Evolutionary conservation across 495 filamentous ascomycete genomes (phyloP).

Genomic region (Ramalina peruviana): DNA sequence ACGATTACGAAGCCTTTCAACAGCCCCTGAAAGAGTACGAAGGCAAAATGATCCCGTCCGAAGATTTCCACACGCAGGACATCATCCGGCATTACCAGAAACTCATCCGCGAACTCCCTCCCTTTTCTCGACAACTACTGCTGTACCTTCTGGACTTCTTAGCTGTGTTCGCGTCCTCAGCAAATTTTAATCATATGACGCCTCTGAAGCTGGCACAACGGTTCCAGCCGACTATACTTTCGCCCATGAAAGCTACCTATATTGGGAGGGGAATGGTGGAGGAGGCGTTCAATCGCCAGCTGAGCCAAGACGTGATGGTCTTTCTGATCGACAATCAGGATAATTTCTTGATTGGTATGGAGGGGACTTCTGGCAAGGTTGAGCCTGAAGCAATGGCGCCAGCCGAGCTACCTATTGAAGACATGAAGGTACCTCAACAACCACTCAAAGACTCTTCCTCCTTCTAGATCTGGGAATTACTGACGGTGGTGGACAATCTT

Average conservation of each 20-base stretch:
- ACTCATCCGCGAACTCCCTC: background rate
- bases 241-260: background rate
- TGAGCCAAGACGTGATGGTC: background rate
- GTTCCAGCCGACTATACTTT: background rate
- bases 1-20: no score
- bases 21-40: background rate
- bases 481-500: no score
- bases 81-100: background rate
- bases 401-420: no score
- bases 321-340: background rate
- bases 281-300: background rate
- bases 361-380: background rate
- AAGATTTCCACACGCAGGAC: no score
- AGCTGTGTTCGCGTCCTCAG: background rate
- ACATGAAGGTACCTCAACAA: no score
- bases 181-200: background rate
- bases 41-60: background rate
- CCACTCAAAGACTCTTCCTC: no score
- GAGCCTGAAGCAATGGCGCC: no score
- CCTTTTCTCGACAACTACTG: background rate
- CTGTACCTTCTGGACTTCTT: background rate
- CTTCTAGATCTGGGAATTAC: no score
- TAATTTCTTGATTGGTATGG: background rate
- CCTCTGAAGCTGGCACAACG: background rate
- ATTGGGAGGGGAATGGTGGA: background rate